Conservation (phyloP, 768 basidiomycete genomes). For the Tricholoma flavovirens region DNA sequence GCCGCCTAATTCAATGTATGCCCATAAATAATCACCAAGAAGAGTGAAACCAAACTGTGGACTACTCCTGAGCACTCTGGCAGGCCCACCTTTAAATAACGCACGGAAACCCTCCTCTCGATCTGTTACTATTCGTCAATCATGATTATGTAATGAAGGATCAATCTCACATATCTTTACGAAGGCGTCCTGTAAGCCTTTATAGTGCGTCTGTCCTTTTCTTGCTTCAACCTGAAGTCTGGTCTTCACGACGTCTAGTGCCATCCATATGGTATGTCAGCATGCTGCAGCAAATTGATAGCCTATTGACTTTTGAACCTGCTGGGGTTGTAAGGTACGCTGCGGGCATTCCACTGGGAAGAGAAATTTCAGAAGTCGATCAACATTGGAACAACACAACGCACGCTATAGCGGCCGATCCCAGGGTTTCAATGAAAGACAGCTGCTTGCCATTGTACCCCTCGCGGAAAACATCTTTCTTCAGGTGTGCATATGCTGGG, state of each 20-base stretch:
- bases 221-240: slow-evolving; percentile 90
- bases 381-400: slow-evolving; percentile 24
- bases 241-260: slow-evolving; percentile 92
- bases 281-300: slow-evolving; percentile 6
- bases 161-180: slow-evolving; percentile 73
- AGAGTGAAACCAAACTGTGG: slow-evolving; percentile 94
- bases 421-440: slow-evolving; percentile 83
- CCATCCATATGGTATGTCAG: slow-evolving; percentile 13
- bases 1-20: background rate
- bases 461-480: slow-evolving; percentile 93
- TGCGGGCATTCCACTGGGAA: slow-evolving; percentile 90
- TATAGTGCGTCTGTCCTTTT: slow-evolving; percentile 88
- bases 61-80: slow-evolving; percentile 82
- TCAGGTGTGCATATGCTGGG: slow-evolving; percentile 81
- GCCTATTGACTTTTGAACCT: slow-evolving; percentile 41
- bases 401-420: slow-evolving; percentile 77
- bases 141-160: background rate
- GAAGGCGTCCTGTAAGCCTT: slow-evolving; percentile 85
- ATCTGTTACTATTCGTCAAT: slow-evolving; percentile 39
- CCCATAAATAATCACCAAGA: slow-evolving; percentile 37
- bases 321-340: slow-evolving; percentile 91
- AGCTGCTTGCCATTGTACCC: slow-evolving; percentile 93
- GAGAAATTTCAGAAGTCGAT: slow-evolving; percentile 22
- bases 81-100: slow-evolving; percentile 88
- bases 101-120: slow-evolving; percentile 86